Percentiles rank a stretch among this genome's conserved stretches.
These are phyloP conservation scores for Corniculantispora saksenae DNA, from an alignment of 2,329 filamentous ascomycete species.

Conservation along the genomic window DNA sequence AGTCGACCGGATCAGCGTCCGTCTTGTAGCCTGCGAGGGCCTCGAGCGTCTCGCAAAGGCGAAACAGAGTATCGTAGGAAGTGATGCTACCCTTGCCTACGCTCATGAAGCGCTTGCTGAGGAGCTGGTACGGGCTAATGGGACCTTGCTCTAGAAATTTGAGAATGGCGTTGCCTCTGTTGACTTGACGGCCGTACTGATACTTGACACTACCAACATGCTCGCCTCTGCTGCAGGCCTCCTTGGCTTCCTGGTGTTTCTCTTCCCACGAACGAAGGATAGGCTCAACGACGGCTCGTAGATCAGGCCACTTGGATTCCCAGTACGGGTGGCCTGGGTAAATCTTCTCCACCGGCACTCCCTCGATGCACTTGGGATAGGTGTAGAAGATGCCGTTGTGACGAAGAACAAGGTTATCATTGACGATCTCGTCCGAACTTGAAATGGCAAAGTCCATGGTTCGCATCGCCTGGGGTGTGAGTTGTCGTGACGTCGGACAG, in stretches of 20 bases:
- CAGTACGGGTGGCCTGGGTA: slow-evolving; percentile 49
- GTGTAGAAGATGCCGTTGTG: slow-evolving; percentile 53
- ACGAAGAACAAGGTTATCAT: slow-evolving; percentile 44
- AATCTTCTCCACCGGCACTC: slow-evolving; percentile 18
- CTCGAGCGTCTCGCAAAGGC: slow-evolving; percentile 54
- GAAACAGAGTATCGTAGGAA: slow-evolving; percentile 59
- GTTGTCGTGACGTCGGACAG: neutral
- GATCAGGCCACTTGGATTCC: slow-evolving; percentile 53
- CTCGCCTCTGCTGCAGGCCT: slow-evolving; percentile 34
- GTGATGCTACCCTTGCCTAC: slow-evolving; percentile 42
- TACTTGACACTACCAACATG: slow-evolving; percentile 47
- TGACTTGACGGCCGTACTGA: slow-evolving; percentile 56
- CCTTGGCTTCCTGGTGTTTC: slow-evolving; percentile 44
- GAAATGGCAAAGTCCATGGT: neutral
- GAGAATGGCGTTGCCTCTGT: slow-evolving; percentile 54
- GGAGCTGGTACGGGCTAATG: slow-evolving; percentile 58
- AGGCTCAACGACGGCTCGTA: slow-evolving; percentile 44
- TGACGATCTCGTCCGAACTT: slow-evolving; percentile 42
- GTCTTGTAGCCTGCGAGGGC: slow-evolving; percentile 56
- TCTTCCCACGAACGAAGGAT: slow-evolving; percentile 49
- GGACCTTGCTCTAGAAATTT: slow-evolving; percentile 52
- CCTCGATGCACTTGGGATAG: slow-evolving; percentile 39
- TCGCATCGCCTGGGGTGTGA: neutral
- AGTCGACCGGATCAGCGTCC: slow-evolving; percentile 54
- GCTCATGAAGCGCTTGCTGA: slow-evolving; percentile 52